phyloP scores from a whole-genome alignment of 2,329 filamentous ascomycete species.

The Venturia effusa region DNA sequence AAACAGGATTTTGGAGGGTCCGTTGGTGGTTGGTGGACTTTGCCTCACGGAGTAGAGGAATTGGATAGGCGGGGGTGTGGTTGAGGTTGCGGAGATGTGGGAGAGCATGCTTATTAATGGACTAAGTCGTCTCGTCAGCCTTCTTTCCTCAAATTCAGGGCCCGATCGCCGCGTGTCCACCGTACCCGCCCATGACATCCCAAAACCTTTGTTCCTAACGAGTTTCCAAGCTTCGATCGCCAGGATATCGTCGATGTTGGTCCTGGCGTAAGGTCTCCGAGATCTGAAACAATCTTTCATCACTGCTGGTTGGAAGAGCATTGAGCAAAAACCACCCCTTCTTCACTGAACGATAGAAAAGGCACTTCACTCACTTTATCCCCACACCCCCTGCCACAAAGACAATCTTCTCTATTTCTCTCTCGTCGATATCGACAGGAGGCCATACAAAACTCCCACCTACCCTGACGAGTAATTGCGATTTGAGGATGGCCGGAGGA shows the following conservation, averaged over 20 bases:
- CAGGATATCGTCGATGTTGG: no score
- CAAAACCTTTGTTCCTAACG: no score
- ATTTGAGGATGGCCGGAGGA: conserved; percentile 43
- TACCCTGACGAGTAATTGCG: conserved; percentile 54
- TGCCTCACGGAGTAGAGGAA: conserved; percentile 8
- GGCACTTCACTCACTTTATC: conserved; percentile 54
- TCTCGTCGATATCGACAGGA: conserved; percentile 27
- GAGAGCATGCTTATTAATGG: conserved; percentile 63
- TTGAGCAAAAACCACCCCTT: no score
- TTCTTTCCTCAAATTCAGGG: no score
- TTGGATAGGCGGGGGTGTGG: not conserved
- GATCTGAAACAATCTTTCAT: no score
- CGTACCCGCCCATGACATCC: no score
- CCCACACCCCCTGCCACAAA: conserved; percentile 76
- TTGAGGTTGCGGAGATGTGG: not conserved
- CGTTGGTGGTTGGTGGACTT: conserved; percentile 14
- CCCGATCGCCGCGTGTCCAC: no score
- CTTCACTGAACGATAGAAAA: not conserved
- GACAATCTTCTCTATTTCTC: conserved; percentile 47
- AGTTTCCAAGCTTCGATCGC: no score
- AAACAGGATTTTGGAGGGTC: conserved; percentile 23
- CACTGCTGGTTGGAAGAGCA: no score
- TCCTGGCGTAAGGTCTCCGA: no score
- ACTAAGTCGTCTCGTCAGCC: conserved; percentile 23
- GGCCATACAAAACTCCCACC: conserved; percentile 78